phyloP scores from a whole-genome alignment of 805 yeast genomes.

The Kuraishia floccosa region DNA sequence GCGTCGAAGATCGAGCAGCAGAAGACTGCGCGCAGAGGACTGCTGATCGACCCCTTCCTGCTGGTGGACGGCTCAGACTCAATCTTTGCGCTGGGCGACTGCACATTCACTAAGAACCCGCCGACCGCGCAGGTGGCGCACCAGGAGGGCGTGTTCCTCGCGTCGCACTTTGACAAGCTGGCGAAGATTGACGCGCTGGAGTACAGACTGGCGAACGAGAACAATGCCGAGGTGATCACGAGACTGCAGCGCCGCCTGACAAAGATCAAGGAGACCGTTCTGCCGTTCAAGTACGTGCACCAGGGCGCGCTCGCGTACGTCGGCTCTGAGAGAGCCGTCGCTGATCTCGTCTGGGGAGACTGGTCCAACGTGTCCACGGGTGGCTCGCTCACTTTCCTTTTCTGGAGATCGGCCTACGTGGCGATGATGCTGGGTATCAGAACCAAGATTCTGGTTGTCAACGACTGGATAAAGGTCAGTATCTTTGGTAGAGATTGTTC shows the following conservation, averaged over 20 bases:
- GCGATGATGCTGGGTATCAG: conserved; percentile 85
- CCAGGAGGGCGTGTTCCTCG: conserved; percentile 84
- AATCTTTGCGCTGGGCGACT: conserved; percentile 88
- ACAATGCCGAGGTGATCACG: conserved; percentile 28
- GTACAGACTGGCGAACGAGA: conserved; percentile 27
- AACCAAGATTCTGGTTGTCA: conserved; percentile 74
- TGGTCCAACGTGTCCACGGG: conserved; percentile 74
- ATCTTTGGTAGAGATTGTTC: conserved; percentile 92
- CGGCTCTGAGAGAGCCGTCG: conserved; percentile 89
- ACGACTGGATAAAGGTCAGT: conserved; percentile 85
- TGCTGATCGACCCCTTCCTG: conserved; percentile 72
- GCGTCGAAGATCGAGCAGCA: conserved; percentile 63
- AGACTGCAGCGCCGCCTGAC: conserved; percentile 34
- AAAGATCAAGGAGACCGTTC: conserved; percentile 28
- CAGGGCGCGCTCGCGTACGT: conserved; percentile 92
- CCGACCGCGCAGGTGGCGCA: conserved; percentile 98
- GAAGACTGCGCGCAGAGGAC: conserved; percentile 82
- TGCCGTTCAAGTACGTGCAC: conserved; percentile 70
- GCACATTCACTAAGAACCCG: conserved; percentile 83
- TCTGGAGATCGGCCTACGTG: conserved; percentile 93
- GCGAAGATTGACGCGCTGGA: conserved; percentile 50
- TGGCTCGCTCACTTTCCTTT: conserved; percentile 78
- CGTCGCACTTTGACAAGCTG: conserved; percentile 54
- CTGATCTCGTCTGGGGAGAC: conserved; percentile 73
- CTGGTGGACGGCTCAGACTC: conserved; percentile 74